phyloP scores from a whole-genome alignment of 2,329 filamentous ascomycete species.

The Cladosporium colombiae region DNA sequence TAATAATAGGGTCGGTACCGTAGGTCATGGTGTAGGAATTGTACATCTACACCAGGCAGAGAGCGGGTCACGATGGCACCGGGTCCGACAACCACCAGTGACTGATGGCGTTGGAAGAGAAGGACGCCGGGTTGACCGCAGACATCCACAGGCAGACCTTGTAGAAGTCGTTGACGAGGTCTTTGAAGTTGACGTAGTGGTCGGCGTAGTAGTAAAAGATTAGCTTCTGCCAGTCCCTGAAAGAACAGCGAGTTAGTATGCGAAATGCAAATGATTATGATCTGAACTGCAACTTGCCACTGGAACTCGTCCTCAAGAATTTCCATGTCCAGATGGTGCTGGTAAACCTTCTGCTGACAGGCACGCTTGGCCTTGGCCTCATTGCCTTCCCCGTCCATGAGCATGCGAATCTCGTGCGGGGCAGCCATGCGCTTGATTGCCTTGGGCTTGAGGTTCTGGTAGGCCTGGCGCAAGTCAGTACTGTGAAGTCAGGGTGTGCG shows the following conservation, averaged over 20 bases:
- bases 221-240: constrained; percentile 96
- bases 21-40: constrained; percentile 30
- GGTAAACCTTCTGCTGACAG: constrained; percentile 70
- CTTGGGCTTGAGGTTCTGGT: constrained; percentile 80
- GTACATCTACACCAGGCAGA: constrained; percentile 22
- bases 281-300: constrained; percentile 67
- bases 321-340: constrained; percentile 95
- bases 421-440: constrained; percentile 95
- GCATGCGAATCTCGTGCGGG: constrained; percentile 81
- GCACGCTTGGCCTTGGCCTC: constrained; percentile 97
- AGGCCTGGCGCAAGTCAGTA: constrained; percentile 61
- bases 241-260: constrained; percentile 2
- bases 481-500: constrained; percentile 59
- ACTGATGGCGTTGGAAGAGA: constrained; percentile 48
- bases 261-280: not conserved
- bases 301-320: constrained; percentile 98
- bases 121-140: constrained; percentile 95
- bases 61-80: constrained; percentile 33
- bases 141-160: constrained; percentile 99
- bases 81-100: constrained; percentile 40
- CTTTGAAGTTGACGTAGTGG: constrained; percentile 97
- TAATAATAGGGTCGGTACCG: no score
- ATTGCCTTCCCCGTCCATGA: constrained; percentile 94
- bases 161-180: constrained; percentile 95
- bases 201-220: constrained; percentile 99